Base-by-base conservation (phyloP, 2,329 filamentous ascomycete genomes). In the Tolypocladium nubicola region DNA sequence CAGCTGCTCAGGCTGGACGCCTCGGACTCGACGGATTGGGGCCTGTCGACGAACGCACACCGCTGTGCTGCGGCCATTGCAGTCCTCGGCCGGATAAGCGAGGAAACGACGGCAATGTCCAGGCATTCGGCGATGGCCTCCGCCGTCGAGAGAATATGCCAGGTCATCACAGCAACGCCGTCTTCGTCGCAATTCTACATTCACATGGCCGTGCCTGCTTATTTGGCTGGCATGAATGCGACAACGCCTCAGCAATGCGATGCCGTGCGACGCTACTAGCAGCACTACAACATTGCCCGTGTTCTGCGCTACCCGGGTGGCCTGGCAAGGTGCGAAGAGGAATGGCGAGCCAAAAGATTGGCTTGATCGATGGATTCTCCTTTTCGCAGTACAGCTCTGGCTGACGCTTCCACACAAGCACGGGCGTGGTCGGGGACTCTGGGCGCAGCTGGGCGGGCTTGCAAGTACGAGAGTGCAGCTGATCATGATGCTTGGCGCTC, bases 161-260 rank as follows among this genome's bases (percentile, higher is more conserved):
- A 65, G 2, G 62, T 70, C 0, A 68, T 76, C 1, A 64, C 67
- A 0, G 60, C 62, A 0, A 67, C 68, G 7, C 63, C 68, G 2
- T 58, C 68, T 1, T 65, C 64, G 0, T 76, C 72, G 0, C 65
- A 64, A 7, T 74, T 71, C 58, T 75, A 74, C 58, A 68, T 71
- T 38, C 72, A 75, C 56, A 62, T 76, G 60, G 73, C 71, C 1
- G 67, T 68, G 0, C 65, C 70, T 0, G 71, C 70, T 0, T 75
- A 71, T 52, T 57, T 76, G 4, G 68, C 70, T 0, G 72, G 68
- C 0, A 72, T 73, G 59, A 64, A 71, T 40, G 71, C 71, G 1
- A 69, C 61, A 6, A 66, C 64, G 0, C 38, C 33, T 0, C 56
- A 60, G 14, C 72, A 76, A 26, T 74, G 73, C 52, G 65, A 68